Conservation (phyloP, 345 rosid species). For the Populus euphratica region DNA sequence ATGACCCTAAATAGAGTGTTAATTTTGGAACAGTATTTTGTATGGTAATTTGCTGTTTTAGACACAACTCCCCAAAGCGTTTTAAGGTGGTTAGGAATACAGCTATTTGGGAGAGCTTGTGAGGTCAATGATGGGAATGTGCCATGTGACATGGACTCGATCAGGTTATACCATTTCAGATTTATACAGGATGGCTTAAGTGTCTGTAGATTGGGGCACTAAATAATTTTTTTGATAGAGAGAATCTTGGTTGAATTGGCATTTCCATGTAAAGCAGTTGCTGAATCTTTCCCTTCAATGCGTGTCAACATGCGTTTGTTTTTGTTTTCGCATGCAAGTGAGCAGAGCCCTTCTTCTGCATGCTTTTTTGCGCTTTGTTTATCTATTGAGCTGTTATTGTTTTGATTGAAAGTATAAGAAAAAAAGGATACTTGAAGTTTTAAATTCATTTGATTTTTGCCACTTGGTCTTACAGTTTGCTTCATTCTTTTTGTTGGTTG, state of each 20-base stretch:
- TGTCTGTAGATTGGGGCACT: background rate
- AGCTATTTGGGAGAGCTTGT: background rate
- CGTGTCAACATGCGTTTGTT: background rate
- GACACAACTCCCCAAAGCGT: background rate
- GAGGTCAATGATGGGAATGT: background rate
- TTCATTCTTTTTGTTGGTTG: background rate
- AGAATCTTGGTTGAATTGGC: background rate
- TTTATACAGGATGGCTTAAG: background rate
- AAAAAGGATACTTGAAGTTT: background rate
- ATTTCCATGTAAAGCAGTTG: background rate
- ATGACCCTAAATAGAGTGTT: background rate
- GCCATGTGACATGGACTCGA: background rate
- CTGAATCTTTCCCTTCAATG: background rate
- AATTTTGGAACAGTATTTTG: background rate
- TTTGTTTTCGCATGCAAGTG: too few relatives aligned
- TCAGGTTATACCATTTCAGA: background rate
- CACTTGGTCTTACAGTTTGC: background rate
- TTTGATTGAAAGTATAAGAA: background rate
- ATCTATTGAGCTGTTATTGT: background rate
- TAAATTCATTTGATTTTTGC: background rate
- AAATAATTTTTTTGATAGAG: background rate
- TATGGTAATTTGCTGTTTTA: background rate
- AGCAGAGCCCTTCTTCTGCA: background rate
- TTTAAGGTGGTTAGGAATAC: background rate
- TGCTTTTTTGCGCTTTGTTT: background rate